Evolutionary conservation across 768 basidiomycete genomes (phyloP), one percentile per base, ranked within the genome.

Genomic region (Pisolithus sp.): DNA sequence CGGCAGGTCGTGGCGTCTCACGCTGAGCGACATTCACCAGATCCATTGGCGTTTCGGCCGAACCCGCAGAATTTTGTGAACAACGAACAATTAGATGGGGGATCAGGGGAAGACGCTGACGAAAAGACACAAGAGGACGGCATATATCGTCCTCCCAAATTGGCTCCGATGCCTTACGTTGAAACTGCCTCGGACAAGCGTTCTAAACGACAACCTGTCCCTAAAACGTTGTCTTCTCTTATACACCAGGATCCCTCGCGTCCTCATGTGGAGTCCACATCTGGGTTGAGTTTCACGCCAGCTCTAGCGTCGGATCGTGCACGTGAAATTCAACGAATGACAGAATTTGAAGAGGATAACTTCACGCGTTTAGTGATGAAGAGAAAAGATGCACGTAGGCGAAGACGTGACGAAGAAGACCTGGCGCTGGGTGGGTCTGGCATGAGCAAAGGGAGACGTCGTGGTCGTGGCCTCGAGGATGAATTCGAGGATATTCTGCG

Each of bases 271-370:
- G 89, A 92, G 63, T 79, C 86, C 8, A 80, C 85, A 0, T 78
- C 86, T 12, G 89, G 89, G 10, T 70, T 92, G 7, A 85, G 89
- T 12, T 73, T 76, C 17, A 76, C 77, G 24, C 79, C 83, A 6
- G 68, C 81, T 4, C 66, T 83, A 12, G 66, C 72, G 9, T 76
- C 77, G 10, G 77, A 77, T 23, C 86, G 93, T 20, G 89, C 89
- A 9, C 79, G 82, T 17, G 86, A 93, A 61, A 76, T 97, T 50
- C 79, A 82, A 57, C 79, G 82, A 6, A 80, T 96, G 69, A 82
- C 80, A 47, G 85, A 91, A 55, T 98, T 90, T 66, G 95, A 98
- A 71, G 93, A 95, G 65, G 91, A 91, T 43, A 93, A 95, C 68
- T 91, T 97, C 71, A 89, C 88, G 36, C 84, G 95, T 42, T 61